Base-by-base conservation (phyloP, 1,284 basidiomycete species). In the Ceratobasidium sp. region DNA sequence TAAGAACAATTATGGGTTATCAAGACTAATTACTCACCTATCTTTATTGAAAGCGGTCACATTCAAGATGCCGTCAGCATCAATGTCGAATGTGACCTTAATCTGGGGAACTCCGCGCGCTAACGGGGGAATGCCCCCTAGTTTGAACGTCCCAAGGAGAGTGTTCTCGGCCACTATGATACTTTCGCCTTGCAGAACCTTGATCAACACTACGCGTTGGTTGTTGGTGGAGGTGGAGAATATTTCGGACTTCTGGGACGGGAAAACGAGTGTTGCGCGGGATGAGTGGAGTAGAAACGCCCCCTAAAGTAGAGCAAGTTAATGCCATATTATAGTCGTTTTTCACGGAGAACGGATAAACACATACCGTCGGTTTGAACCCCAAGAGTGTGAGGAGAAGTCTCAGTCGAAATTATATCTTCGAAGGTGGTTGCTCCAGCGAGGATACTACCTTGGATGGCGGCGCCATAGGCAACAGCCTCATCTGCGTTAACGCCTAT, bases 401-500 rank as follows among this genome's bases (percentile, higher is more conserved):
- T 18, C 18, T 49, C 46, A 7, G 18, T 49, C 46, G 46, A 18
- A 18, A 12, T 18, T 18, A 18, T 49, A 7, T 49, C 46, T 1
- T 49, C 46, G 46, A 12, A 12, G 7, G 46, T 10, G 12, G 46
- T 9, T 7, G 18, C 18, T 18, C 46, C 18, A 9, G 46, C 46
- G 1, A 49, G 18, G 9, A 49, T 49, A 49, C 46, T 49, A 10
- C 12, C 97, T 89, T 99, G 98, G 83, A 99, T 97, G 81, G 98
- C 97, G 82, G 97, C 98, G 90, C 98, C 98, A 88, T 98, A 99
- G 53, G 98, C 97, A 82, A 99, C 97, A 80, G 98, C 98, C 89
- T 99, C 98, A 84, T 99, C 97, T 81, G 98, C 98, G 93, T 99
- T 99, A 91, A 99, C 99, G 86, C 91, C 94, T 90, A 95, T 95